Base-by-base conservation (phyloP, 1,284 basidiomycete genomes). In the Cutaneotrichosporon sp. region DNA sequence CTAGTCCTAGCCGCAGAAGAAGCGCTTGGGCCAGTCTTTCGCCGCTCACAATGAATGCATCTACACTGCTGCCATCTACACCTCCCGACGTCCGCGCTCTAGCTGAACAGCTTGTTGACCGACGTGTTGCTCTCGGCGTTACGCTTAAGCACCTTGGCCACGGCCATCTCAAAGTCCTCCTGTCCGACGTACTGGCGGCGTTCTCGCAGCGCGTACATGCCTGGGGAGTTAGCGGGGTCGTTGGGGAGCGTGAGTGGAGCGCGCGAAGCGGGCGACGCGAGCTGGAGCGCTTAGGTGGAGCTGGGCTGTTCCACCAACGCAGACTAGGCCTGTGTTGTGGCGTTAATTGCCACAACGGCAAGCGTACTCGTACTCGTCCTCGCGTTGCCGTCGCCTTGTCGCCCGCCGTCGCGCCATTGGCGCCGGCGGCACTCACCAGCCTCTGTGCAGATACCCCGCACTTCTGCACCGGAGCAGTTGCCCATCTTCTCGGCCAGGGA, bases 401-500 rank as follows among this genome's bases (percentile, higher is more conserved):
- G n/a, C n/a, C n/a, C n/a, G n/a, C n/a, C n/a, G n/a, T n/a, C n/a
- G n/a, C n/a, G n/a, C n/a, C n/a, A n/a, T n/a, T n/a, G n/a, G n/a
- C n/a, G n/a, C n/a, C n/a, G n/a, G 26, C 26, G 26, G 26, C 26
- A 30, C 26, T 30, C 26, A 30, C 26, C 26, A 30, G 93, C 94
- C 79, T 98, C 94, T 0, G 94, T 97, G 75, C 93, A 97, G 67
- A 98, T 97, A 78, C 94, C 94, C 34, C 94, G 83, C 12, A 97
- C 94, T 74, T 98, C 94, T 7, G 94, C 94, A 67, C 94, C 94
- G 1, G 91, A 96, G 72, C 93, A 97, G 69, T 94, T 89, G 3
- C 94, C 94, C 94, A 97, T 98, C 82, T 97, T 97, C 74, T 97
- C 94, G 0, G 94, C 94, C 14, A 97, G 80, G 1, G 87, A 84